phyloP scores from a whole-genome alignment of 345 rosid genomes.

The Cardamine resedifolia region DNA sequence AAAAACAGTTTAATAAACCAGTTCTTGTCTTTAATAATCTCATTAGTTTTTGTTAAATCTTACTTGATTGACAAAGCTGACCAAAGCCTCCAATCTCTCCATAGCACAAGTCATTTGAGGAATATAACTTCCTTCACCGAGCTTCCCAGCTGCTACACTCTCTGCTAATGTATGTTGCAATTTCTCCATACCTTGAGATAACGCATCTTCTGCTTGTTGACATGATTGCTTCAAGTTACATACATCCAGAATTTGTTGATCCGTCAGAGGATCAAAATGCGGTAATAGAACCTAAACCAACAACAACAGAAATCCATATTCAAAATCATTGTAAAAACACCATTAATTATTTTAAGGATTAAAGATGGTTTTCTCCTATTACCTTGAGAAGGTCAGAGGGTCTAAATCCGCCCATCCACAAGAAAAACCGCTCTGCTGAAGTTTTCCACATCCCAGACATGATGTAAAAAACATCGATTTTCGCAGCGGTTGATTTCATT shows the following conservation, averaged over 20 bases:
- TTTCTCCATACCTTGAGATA: conserved; percentile 90
- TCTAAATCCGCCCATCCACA: conserved; percentile 94
- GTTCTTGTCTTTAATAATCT: neutral
- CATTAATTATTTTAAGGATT: neutral
- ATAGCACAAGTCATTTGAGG: conserved; percentile 65
- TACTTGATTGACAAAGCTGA: conserved; percentile 85
- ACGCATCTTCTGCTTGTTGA: conserved; percentile 98
- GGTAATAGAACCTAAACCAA: conserved; percentile 67
- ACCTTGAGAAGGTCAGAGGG: conserved; percentile 97
- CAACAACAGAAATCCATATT: neutral
- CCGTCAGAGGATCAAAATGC: conserved; percentile 68
- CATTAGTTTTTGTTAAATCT: neutral
- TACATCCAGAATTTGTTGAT: conserved; percentile 54
- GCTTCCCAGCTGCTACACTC: conserved; percentile 61
- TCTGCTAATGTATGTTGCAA: conserved; percentile 71
- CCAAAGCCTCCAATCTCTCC: conserved; percentile 72
- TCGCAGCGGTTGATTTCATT: conserved; percentile 76
- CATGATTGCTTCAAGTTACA: conserved; percentile 59
- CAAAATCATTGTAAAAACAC: neutral
- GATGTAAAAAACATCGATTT: conserved; percentile 74
- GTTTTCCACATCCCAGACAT: conserved; percentile 93
- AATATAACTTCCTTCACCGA: conserved; percentile 52
- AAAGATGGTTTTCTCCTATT: neutral
- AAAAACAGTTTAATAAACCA: neutral
- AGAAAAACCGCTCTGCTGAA: conserved; percentile 83